These are phyloP conservation scores for Wickerhamomyces rabaulensis DNA, from an alignment of 805 yeast species.

Conservation along the genomic window DNA sequence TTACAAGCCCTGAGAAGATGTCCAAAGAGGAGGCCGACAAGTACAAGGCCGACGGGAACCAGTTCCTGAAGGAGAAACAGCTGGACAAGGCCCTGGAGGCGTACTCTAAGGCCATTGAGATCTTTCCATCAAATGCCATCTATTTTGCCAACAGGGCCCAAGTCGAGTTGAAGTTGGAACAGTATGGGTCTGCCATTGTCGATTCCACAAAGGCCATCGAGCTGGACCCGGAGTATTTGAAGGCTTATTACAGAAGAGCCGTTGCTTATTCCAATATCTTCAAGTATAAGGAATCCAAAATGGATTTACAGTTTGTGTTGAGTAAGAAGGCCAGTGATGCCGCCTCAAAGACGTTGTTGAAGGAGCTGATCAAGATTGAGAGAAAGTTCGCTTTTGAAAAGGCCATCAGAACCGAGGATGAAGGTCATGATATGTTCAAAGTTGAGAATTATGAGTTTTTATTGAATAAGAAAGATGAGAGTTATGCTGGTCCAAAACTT, in stretches of 20 bases:
- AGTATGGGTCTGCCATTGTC: slow-evolving; percentile 77
- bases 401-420: slow-evolving; percentile 80
- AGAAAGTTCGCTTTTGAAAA: slow-evolving; percentile 75
- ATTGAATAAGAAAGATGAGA: slow-evolving; percentile 37
- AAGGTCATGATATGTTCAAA: slow-evolving; percentile 34
- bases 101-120: slow-evolving; percentile 71
- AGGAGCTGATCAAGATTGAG: slow-evolving; percentile 58
- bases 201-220: slow-evolving; percentile 73
- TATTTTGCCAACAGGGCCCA: slow-evolving; percentile 86
- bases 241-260: slow-evolving; percentile 86
- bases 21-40: slow-evolving; percentile 35
- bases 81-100: slow-evolving; percentile 59
- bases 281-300: slow-evolving; percentile 67
- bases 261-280: slow-evolving; percentile 72
- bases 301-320: slow-evolving; percentile 62
- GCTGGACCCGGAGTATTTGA: slow-evolving; percentile 60
- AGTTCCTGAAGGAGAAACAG: slow-evolving; percentile 58
- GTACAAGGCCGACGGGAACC: slow-evolving; percentile 70
- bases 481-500: slow-evolving; percentile 56
- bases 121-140: slow-evolving; percentile 52
- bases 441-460: slow-evolving; percentile 14
- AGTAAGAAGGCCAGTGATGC: slow-evolving; percentile 48
- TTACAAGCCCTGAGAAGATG: slow-evolving; percentile 1
- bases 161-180: slow-evolving; percentile 80
- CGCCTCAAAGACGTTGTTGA: slow-evolving; percentile 56